These are phyloP conservation scores for Mycena alexandri DNA, from an alignment of 768 basidiomycete species.

Conservation along the genomic window DNA sequence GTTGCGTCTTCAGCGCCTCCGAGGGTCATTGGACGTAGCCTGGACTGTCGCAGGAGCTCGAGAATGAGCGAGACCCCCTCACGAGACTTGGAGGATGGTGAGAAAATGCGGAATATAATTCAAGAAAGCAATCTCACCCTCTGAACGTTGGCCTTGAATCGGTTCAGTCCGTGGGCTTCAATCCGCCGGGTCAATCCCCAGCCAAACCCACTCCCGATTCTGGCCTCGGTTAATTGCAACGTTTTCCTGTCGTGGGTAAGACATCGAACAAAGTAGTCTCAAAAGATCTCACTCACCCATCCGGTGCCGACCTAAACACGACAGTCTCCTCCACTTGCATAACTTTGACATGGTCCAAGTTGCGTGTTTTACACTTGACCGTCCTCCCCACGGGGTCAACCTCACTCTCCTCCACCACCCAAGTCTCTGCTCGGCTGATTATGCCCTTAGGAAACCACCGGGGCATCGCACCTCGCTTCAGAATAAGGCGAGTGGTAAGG, in stretches of 20 bases:
- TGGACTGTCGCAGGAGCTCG: constrained; percentile 82
- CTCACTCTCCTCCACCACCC: constrained; percentile 96
- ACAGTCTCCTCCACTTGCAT: constrained; percentile 93
- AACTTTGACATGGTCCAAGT: constrained; percentile 94
- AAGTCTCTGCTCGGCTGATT: constrained; percentile 87
- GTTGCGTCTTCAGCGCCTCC: constrained; percentile 47
- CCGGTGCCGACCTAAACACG: constrained; percentile 72
- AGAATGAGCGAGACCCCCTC: constrained; percentile 90
- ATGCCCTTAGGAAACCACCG: constrained; percentile 92
- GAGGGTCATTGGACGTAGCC: constrained; percentile 69
- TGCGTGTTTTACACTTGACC: constrained; percentile 85
- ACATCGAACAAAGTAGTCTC: constrained; percentile 5
- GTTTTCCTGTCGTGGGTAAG: constrained; percentile 68
- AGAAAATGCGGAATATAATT: constrained; percentile 7
- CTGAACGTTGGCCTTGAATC: constrained; percentile 92
- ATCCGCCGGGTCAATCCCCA: constrained; percentile 91
- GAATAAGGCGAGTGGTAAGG: constrained; percentile 88
- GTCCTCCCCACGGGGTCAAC: constrained; percentile 87
- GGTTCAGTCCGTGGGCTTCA: constrained; percentile 85
- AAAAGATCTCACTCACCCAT: constrained; percentile 66
- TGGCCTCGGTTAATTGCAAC: constrained; percentile 86
- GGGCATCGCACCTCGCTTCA: constrained; percentile 92
- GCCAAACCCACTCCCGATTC: constrained; percentile 89
- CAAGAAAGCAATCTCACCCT: constrained; percentile 56
- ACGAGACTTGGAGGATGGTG: constrained; percentile 68